Evolutionary conservation across 225 moss, liverwort and hornwort species (phyloP).

Genomic region (Sphagnum contortum): DNA sequence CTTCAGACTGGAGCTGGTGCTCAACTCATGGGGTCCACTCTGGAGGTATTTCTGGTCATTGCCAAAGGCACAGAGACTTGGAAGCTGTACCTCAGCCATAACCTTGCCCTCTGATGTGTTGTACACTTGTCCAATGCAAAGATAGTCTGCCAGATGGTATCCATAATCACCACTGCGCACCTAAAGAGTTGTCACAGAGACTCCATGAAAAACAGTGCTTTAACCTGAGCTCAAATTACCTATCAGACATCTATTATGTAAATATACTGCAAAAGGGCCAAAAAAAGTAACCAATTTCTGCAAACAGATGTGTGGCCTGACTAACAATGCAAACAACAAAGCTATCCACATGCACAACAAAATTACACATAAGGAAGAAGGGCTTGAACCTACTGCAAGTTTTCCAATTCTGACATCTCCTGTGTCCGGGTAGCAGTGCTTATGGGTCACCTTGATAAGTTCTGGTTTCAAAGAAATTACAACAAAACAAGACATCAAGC

Average conservation of each 20-base stretch:
- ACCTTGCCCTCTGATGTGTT: slow-evolving; percentile 32
- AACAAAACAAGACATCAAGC: no score
- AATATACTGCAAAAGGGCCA: no score
- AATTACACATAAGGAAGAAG: no score
- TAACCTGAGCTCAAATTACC: no score
- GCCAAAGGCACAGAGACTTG: not conserved
- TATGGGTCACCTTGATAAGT: slow-evolving; percentile 32
- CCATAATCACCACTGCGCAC: slow-evolving; percentile 29
- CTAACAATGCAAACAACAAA: no score
- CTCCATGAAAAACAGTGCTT: no score
- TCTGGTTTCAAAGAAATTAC: slow-evolving; percentile 8
- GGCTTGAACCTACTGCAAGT: slow-evolving; percentile 23
- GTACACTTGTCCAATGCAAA: slow-evolving; percentile 38
- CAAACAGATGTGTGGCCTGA: no score
- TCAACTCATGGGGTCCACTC: not conserved
- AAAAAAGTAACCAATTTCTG: no score
- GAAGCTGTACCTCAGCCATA: slow-evolving; percentile 33
- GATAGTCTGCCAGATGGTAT: slow-evolving; percentile 36
- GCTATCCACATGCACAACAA: no score
- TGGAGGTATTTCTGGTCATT: no score
- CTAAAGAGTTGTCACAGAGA: slow-evolving; percentile 4
- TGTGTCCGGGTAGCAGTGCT: slow-evolving; percentile 25
- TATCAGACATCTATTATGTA: no score
- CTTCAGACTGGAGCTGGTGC: slow-evolving; percentile 10
- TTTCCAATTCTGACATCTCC: slow-evolving; percentile 31